Conservation (phyloP, 441 rosid species). For the Erysimum cheiri region DNA sequence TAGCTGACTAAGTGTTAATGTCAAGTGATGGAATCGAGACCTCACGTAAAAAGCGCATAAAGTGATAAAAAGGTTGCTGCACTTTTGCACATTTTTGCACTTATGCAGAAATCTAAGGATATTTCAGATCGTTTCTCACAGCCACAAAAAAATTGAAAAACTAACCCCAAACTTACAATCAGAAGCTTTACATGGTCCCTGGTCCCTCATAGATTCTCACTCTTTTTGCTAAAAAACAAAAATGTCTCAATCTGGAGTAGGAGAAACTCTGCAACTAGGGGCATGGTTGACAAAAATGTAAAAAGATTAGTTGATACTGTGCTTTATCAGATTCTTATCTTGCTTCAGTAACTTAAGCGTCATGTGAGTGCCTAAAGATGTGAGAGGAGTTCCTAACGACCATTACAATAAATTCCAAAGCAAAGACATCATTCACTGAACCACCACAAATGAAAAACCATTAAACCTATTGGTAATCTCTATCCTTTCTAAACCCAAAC, state of each 20-base stretch:
- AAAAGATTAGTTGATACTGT: neutral
- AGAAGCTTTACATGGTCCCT: slow-evolving; percentile 34
- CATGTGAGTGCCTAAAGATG: neutral
- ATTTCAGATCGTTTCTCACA: slow-evolving; percentile 11
- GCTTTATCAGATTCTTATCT: slow-evolving; percentile 19
- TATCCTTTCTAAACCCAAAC: neutral
- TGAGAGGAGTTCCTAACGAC: neutral
- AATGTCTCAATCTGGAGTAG: neutral
- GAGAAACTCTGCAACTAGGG: neutral
- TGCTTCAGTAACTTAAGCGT: neutral
- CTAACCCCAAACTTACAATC: slow-evolving; percentile 2
- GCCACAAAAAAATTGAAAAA: neutral
- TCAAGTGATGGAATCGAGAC: slow-evolving; percentile 19
- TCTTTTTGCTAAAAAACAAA: slow-evolving; percentile 12
- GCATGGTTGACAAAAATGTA: neutral
- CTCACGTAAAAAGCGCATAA: slow-evolving; percentile 22
- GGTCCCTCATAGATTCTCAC: slow-evolving; percentile 25
- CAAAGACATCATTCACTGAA: too few relatives aligned
- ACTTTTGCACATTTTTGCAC: slow-evolving; percentile 38
- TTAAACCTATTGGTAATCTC: neutral
- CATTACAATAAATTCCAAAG: neutral
- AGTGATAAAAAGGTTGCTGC: slow-evolving; percentile 32
- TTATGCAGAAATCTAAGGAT: slow-evolving; percentile 14
- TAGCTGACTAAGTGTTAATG: neutral
- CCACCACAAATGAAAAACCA: neutral